Percentiles rank a stretch among this genome's conserved stretches.
Conservation (phyloP, 2,329 filamentous ascomycete species). For the Epichloe typhina region DNA sequence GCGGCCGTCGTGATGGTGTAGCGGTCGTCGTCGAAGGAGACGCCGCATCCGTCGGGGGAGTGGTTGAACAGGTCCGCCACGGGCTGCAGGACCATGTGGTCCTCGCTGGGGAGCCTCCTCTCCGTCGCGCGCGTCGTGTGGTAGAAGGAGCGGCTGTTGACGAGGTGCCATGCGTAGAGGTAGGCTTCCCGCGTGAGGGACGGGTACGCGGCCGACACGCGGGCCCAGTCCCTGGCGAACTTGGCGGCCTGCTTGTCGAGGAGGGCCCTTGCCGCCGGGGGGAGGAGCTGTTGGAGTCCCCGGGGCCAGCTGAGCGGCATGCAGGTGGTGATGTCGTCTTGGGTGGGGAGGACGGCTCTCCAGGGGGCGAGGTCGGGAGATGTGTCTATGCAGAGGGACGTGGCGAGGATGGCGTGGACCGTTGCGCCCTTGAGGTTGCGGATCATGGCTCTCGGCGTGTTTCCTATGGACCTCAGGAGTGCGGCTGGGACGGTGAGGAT, state of each 20-base stretch:
- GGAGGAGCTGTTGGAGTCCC: conserved; percentile 30
- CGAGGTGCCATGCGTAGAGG: conserved; percentile 43
- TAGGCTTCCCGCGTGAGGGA: conserved; percentile 25
- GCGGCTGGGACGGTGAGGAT: conserved; percentile 52
- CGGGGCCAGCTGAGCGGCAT: conserved; percentile 36
- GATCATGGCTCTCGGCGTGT: conserved; percentile 40
- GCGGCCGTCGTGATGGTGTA: conserved; percentile 42
- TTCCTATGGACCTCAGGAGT: conserved; percentile 51
- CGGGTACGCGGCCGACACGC: conserved; percentile 17
- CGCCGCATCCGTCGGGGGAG: conserved; percentile 35
- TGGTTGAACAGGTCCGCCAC: conserved; percentile 63
- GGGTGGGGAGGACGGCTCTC: conserved; percentile 54
- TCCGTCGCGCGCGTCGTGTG: conserved; percentile 34
- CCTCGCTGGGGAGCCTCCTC: conserved; percentile 30
- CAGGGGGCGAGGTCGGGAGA: conserved; percentile 39
- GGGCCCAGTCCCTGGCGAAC: conserved; percentile 28
- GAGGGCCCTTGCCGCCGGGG: conserved; percentile 26
- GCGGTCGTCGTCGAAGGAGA: conserved; percentile 34
- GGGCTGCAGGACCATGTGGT: conserved; percentile 57
- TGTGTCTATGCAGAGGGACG: conserved; percentile 45
- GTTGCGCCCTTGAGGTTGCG: conserved; percentile 37
- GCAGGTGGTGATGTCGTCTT: conserved; percentile 37
- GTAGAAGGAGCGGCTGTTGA: conserved; percentile 52
- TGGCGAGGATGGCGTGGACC: conserved; percentile 61
- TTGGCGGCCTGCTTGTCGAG: conserved; percentile 39